A percentile compares a stretch with the other conserved stretches of the same genome.
These are phyloP conservation scores for Botrytis pseudocinerea DNA, from an alignment of 2,329 filamentous ascomycete genomes.

Conservation along the genomic window DNA sequence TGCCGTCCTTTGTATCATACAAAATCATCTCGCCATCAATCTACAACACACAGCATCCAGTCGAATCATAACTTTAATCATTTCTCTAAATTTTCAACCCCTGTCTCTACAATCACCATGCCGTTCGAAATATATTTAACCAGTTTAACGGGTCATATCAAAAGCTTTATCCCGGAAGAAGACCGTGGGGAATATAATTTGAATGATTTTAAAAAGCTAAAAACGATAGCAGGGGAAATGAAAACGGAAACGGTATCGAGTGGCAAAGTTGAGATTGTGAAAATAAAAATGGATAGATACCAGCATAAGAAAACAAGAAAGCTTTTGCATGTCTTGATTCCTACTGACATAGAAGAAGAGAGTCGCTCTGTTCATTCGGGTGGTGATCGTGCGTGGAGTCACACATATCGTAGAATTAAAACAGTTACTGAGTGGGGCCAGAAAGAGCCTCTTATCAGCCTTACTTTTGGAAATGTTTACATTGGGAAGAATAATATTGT, in stretches of 20 bases:
- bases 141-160: background rate
- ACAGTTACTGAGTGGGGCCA: background rate
- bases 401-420: background rate
- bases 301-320: background rate
- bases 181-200: background rate
- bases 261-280: background rate
- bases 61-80: background rate
- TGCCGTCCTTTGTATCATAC: background rate
- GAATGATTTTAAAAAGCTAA: rapidly evolving
- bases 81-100: background rate
- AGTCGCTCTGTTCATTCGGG: rapidly evolving
- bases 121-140: no score
- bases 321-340: background rate
- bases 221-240: no score
- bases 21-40: background rate
- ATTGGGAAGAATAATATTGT: no score
- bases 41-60: background rate
- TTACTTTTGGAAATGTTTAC: no score
- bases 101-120: background rate
- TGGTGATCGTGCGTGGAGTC: background rate
- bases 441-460: no score
- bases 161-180: background rate
- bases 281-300: background rate
- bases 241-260: background rate
- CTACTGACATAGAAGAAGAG: background rate